Base-by-base conservation (phyloP, 2,329 filamentous ascomycete species). In the Ophiognomonia clavigignenti-juglandacearum region DNA sequence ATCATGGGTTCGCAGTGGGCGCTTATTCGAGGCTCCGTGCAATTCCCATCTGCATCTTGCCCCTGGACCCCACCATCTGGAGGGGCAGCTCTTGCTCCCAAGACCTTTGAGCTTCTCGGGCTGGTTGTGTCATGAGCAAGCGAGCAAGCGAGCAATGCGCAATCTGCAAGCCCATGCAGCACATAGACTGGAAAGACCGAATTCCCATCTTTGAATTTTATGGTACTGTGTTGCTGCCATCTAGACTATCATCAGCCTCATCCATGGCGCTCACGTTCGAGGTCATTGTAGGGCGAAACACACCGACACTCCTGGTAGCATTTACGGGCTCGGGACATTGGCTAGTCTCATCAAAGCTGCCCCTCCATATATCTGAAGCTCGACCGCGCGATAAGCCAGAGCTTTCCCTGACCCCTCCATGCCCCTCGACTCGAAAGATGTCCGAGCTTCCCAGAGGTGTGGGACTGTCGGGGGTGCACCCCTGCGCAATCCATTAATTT, bases 41-140 rank as follows among this genome's bases (percentile, higher is more conserved):
- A 19, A 27, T 45, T 31, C 32, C 24, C 24, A 38, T 26, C 44
- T 43, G 48, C 44, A 40, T 40, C 35, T 11, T 35, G 29, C 41
- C 45, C 49, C 29, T 23, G 27, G 24, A 35, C 45, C 45, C 49
- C 41, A 35, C 49, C 45, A 51, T 51, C 49, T 38, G 45, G 49
- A 45, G 49, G 46, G 45, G 45, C 29, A 45, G 9, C 27, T 44
- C n/a, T n/a, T n/a, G 16, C n/a, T 19, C 19, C 26, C 7, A 34
- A 22, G 11, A 10, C 18, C n/a, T 16, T 35, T 14, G 13, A 16
- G 32, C 4, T 31, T 10, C 10, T 13, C 4, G 11, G 13, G 29
- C 10, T 31, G 29, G 5, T 31, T 13, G 14, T 16, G 16, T 8
- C 18, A 4, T 34, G 34, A 16, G 8, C 6, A 10, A 13, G 7